Conservation (phyloP, 2,329 filamentous ascomycete genomes). For the Bertia moriformis region DNA sequence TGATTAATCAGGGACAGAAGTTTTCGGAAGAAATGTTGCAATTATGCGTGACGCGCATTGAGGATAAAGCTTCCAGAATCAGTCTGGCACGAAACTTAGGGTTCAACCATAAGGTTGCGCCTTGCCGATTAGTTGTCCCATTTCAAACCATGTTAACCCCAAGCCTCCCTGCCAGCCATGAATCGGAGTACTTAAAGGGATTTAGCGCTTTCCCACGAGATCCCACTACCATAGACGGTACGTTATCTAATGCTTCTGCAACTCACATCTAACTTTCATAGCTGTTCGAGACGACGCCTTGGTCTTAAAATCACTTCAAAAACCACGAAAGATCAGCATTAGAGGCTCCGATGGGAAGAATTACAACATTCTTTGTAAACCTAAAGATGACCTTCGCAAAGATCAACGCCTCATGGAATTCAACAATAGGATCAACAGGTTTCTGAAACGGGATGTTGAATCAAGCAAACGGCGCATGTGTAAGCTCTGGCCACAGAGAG, state of each 20-base stretch:
- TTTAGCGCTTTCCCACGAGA: constrained; percentile 50
- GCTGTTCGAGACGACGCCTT: constrained; percentile 45
- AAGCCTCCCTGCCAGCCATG: constrained; percentile 31
- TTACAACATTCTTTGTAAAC: constrained; percentile 55
- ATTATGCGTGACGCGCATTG: constrained; percentile 42
- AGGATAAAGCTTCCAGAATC: constrained; percentile 35
- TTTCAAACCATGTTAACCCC: constrained; percentile 47
- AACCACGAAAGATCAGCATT: constrained; percentile 50
- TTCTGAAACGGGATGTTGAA: constrained; percentile 49
- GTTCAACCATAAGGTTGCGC: constrained; percentile 50
- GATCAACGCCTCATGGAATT: constrained; percentile 63
- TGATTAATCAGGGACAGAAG: constrained; percentile 11
- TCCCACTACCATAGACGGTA: constrained; percentile 36
- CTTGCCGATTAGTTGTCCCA: constrained; percentile 48
- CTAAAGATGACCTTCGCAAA: constrained; percentile 57
- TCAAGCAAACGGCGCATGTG: constrained; percentile 47
- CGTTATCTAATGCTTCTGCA: background rate
- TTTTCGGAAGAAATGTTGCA: constrained; percentile 46
- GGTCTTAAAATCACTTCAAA: constrained; percentile 52
- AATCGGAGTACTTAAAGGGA: constrained; percentile 31
- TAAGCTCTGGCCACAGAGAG: background rate
- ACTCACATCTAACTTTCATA: background rate
- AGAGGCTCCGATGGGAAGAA: constrained; percentile 51
- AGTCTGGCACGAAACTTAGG: constrained; percentile 39
- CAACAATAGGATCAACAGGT: constrained; percentile 58